Base-by-base conservation (phyloP, 1,284 basidiomycete genomes). In the Polyporus tsugae region DNA sequence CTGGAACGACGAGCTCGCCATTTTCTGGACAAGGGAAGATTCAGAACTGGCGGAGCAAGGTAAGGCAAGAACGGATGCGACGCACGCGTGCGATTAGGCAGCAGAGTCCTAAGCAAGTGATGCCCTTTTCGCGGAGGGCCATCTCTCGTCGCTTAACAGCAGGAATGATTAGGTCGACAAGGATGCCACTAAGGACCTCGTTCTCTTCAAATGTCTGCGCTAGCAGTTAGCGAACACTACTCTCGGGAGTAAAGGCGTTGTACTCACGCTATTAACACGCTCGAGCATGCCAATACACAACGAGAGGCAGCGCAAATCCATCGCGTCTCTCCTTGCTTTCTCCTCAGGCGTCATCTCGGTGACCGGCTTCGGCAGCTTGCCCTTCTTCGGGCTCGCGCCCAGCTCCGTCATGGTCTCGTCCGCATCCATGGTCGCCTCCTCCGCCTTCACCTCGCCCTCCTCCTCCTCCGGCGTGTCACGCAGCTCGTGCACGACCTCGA, bases 251-350 rank as follows among this genome's bases (percentile, higher is more conserved):
- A 63, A 15, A 60, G 46, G 60, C 41, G 42, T 38, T 49, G 33
- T 0, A 66, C 44, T 13, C 75, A 96, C 95, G 29, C 94, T 91
- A 74, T 96, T 91, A 29, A 97, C 95, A 19, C 96, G 89, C 81
- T 99, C 96, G 6, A 99, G 85, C 86, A 99, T 91, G 0, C 92
- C 93, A 58, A 94, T 95, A 71, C 95, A 96, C 36, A 99, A 86
- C n/a, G 88, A 84, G n/a, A 98, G 81, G 77, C 94, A 96, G 19
- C 95, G 84, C 68, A 97, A 73, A 74, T 98, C 95, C 17, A 91
- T 88, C n/a, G 89, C 78, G 69, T 95, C 94, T 22, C 86, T 87
- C 33, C 84, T 81, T 29, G 82, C 83, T 29, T 84, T 82, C 75
- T 93, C 90, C 73, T 90, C 90, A 0, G 84, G 80, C 0, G 82